Evolutionary conservation across 2,329 filamentous ascomycete species (phyloP).

Genomic region (Trichoderma gracile): DNA sequence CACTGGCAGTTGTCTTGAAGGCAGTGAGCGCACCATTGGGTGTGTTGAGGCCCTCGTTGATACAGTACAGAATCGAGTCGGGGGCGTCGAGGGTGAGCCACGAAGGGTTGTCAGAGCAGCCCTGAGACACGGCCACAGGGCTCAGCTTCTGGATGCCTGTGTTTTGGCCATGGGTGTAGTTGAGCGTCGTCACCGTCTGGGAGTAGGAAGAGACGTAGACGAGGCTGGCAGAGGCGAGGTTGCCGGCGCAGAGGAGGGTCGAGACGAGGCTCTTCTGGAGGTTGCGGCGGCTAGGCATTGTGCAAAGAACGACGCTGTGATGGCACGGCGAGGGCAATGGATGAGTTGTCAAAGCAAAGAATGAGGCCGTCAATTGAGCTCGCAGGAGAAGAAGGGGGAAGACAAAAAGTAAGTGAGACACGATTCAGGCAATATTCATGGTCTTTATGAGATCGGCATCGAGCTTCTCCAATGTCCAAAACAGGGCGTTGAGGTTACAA

Average conservation of each 20-base stretch:
- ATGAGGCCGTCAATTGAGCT: not conserved
- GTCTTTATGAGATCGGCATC: conserved; percentile 23
- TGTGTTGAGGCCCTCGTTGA: conserved; percentile 56
- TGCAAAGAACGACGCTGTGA: not conserved
- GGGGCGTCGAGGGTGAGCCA: conserved; percentile 60
- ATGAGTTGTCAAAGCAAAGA: not conserved
- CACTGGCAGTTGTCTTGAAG: conserved; percentile 42
- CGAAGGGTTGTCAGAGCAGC: conserved; percentile 56
- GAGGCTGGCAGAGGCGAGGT: conserved; percentile 41
- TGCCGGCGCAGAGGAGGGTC: conserved; percentile 26
- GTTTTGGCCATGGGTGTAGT: conserved; percentile 36
- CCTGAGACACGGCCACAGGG: conserved; percentile 44
- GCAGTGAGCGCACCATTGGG: conserved; percentile 52
- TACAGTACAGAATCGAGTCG: conserved; percentile 56
- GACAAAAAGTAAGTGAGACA: not conserved
- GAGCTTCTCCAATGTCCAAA: not conserved
- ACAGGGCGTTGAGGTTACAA: not conserved
- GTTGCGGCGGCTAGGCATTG: conserved; percentile 15
- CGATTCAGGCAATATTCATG: conserved; percentile 4
- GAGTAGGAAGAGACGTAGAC: conserved; percentile 53
- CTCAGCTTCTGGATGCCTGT: conserved; percentile 40
- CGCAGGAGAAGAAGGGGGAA: not conserved
- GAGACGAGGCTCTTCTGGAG: conserved; percentile 25
- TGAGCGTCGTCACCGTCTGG: conserved; percentile 51
- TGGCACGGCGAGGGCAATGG: not conserved